A percentile compares a stretch with the other conserved stretches of the same genome.
Evolutionary conservation across 192 early-diverging fungal species (phyloP).

Genomic region (Allomyces javanicus): DNA sequence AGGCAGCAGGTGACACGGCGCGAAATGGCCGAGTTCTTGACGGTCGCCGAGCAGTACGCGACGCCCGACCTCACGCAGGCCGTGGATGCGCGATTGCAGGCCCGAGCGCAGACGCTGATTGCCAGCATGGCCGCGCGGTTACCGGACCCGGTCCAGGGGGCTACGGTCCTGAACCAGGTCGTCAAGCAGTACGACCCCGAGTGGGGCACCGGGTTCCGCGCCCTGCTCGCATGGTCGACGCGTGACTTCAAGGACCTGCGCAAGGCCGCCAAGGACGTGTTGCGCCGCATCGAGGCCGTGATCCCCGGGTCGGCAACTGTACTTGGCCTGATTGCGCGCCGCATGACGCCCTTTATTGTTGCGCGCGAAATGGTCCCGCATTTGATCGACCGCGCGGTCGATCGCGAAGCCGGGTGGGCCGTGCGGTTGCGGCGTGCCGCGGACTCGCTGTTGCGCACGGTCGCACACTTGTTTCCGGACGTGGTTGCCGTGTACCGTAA

Average conservation of each 20-base stretch:
- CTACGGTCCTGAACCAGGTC: neutral
- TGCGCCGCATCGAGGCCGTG: neutral
- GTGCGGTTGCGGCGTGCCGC: neutral
- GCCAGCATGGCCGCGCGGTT: neutral
- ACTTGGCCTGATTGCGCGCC: neutral
- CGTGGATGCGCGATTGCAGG: no score
- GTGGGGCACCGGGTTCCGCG: neutral
- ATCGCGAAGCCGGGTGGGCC: neutral
- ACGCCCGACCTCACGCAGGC: no score
- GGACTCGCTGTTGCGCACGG: neutral
- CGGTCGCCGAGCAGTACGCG: neutral
- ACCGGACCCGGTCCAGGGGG: neutral
- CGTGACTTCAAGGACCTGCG: neutral
- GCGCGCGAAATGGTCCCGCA: neutral
- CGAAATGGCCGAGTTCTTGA: neutral
- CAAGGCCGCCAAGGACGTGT: neutral
- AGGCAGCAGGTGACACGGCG: neutral
- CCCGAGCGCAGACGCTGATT: neutral
- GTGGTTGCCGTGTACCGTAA: neutral
- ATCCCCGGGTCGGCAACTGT: neutral
- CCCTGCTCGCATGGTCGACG: neutral
- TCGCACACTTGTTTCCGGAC: neutral
- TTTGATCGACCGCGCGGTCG: neutral
- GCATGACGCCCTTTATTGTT: neutral
- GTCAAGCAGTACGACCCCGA: neutral